Conservation (phyloP, 176 grass and related monocot genomes). For the Musa beccarii region DNA sequence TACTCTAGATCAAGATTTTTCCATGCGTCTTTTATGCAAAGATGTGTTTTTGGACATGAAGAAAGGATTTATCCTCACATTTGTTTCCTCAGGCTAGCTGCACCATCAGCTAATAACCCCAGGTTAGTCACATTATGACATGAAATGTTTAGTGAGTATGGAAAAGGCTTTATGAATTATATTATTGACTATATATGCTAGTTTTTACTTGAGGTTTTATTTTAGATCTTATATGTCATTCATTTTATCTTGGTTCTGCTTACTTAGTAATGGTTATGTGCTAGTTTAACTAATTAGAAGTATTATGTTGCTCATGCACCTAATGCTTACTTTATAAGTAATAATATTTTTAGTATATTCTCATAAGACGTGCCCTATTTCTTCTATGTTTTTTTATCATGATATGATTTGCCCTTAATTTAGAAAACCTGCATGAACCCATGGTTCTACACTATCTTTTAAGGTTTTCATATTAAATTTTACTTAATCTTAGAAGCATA, state of each 20-base stretch:
- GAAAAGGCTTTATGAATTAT: neutral
- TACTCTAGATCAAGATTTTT: neutral
- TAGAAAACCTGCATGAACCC: neutral
- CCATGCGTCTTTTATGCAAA: neutral
- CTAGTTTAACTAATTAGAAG: neutral
- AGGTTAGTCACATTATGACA: slow-evolving; percentile 7
- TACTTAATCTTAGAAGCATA: neutral
- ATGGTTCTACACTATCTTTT: too few relatives aligned
- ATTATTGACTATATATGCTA: neutral
- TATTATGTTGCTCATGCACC: neutral
- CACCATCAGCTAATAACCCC: neutral
- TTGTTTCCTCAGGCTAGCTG: neutral
- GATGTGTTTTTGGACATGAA: neutral
- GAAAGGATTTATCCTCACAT: neutral
- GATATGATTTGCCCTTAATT: neutral
- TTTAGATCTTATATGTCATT: neutral
- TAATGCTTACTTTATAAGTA: neutral
- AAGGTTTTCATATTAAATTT: neutral
- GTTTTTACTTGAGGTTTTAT: neutral
- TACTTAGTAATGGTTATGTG: neutral
- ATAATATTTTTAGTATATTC: neutral
- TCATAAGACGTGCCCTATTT: neutral
- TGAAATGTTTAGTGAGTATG: neutral
- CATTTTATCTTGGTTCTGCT: neutral
- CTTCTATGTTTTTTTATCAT: neutral